A percentile compares a stretch with the other conserved stretches of the same genome.
These are phyloP conservation scores for Phytophthora lateralis DNA, from an alignment of 352 stramenopile genomes.

Conservation along the genomic window DNA sequence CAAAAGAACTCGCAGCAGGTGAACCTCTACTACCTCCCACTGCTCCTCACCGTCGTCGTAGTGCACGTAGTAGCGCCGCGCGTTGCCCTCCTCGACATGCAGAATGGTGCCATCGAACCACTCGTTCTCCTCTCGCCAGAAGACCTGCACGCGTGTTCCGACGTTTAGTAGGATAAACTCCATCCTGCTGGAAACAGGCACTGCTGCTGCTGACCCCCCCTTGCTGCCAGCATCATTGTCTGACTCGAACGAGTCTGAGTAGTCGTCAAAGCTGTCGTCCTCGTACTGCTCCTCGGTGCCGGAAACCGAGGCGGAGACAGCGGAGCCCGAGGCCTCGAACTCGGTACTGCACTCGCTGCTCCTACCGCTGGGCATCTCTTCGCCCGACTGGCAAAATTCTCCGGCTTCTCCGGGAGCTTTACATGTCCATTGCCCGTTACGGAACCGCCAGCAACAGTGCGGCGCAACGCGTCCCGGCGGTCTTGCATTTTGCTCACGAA, in stretches of 20 bases:
- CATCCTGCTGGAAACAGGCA: neutral
- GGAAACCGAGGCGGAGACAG: neutral
- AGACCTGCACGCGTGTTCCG: conserved; percentile 49
- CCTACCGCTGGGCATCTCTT: conserved; percentile 13
- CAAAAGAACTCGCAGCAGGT: neutral
- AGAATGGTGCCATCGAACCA: conserved; percentile 51
- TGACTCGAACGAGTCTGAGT: conserved; percentile 60
- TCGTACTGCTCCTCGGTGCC: conserved; percentile 32
- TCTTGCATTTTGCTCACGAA: conserved; percentile 1
- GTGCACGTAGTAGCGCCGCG: conserved; percentile 36
- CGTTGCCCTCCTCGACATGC: conserved; percentile 3
- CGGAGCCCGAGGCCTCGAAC: conserved; percentile 19
- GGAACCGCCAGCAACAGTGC: conserved; percentile 2
- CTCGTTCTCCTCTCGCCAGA: conserved; percentile 46
- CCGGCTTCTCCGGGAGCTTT: neutral
- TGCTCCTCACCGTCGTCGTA: conserved; percentile 58
- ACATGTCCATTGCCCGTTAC: conserved; percentile 9
- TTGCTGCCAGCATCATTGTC: conserved; percentile 18
- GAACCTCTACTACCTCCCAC: conserved; percentile 40
- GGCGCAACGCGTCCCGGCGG: neutral
- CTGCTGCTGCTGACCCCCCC: neutral
- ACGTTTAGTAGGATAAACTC: neutral
- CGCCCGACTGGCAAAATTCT: conserved; percentile 1
- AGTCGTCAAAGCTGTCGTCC: conserved; percentile 53
- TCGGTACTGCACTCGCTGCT: conserved; percentile 23